Evolutionary conservation across 441 rosid genomes (phyloP).

Genomic region (Rhodomyrtus psidioides): DNA sequence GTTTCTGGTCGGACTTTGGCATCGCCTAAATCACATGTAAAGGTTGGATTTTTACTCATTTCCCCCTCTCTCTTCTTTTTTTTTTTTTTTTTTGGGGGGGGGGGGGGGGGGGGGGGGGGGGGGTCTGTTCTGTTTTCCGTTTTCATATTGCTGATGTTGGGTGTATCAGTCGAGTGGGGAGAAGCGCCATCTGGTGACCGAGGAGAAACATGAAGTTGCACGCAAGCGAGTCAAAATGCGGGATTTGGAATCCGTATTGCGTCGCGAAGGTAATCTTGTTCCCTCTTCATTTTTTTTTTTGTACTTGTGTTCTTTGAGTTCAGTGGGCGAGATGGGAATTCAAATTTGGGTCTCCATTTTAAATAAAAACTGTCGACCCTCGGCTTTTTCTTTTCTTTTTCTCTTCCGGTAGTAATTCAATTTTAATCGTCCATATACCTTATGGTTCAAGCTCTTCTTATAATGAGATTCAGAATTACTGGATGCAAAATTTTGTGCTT

Average conservation of each 20-base stretch:
- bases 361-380: background rate
- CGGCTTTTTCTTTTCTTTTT: background rate
- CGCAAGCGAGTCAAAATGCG: constrained; percentile 43
- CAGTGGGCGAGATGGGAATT: background rate
- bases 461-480: background rate
- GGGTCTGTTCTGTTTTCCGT: background rate
- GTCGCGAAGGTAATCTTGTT: constrained; percentile 30
- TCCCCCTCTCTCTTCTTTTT: background rate
- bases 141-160: constrained; percentile 1
- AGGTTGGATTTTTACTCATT: constrained; percentile 23
- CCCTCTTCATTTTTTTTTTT: background rate
- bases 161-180: constrained; percentile 28
- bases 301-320: background rate
- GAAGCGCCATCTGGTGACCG: constrained; percentile 26
- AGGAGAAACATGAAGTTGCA: constrained; percentile 27
- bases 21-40: constrained; percentile 28
- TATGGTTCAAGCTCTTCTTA: background rate
- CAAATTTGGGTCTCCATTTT: background rate
- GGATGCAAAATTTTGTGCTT: background rate
- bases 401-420: background rate
- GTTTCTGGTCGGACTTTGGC: constrained; percentile 13
- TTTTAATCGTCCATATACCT: background rate
- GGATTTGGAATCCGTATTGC: constrained; percentile 32
- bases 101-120: too few species aligned
- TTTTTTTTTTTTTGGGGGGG: too few species aligned